Evolutionary conservation across 257 asterid species (phyloP).

Genomic region (Penstemon barbatus): DNA sequence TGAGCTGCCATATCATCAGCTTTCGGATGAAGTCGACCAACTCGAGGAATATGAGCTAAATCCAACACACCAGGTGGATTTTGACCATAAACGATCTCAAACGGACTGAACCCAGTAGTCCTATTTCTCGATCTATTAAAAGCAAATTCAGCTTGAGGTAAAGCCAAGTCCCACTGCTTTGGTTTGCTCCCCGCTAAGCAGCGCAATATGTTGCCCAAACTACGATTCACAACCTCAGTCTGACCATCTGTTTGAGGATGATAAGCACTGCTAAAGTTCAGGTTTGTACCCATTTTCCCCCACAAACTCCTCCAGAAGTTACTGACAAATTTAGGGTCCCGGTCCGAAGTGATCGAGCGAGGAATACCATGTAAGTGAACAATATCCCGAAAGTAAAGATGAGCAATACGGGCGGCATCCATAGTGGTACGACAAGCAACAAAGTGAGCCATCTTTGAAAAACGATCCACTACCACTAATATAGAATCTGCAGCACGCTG

Average conservation of each 20-base stretch:
- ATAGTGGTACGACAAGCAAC: not conserved
- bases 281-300: not conserved
- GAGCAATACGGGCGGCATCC: conserved; percentile 5
- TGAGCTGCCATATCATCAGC: too few relatives aligned
- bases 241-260: not conserved
- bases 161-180: not conserved
- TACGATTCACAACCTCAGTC: not conserved
- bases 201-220: not conserved
- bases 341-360: too few relatives aligned
- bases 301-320: not conserved
- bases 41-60: too few relatives aligned
- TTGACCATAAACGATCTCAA: not conserved
- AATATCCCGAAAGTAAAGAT: not conserved
- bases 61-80: not conserved
- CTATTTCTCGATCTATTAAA: not conserved
- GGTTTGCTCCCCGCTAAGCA: not conserved
- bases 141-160: conserved; percentile 12
- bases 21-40: too few relatives aligned
- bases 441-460: conserved; percentile 16
- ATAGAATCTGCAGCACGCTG: not conserved
- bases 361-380: too few relatives aligned
- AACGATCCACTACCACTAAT: not conserved
- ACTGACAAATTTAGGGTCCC: too few relatives aligned
- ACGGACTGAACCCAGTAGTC: not conserved
- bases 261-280: not conserved